phyloP scores from a whole-genome alignment of 1,139 yeast genomes.

The Trichomonascaceae sp. region DNA sequence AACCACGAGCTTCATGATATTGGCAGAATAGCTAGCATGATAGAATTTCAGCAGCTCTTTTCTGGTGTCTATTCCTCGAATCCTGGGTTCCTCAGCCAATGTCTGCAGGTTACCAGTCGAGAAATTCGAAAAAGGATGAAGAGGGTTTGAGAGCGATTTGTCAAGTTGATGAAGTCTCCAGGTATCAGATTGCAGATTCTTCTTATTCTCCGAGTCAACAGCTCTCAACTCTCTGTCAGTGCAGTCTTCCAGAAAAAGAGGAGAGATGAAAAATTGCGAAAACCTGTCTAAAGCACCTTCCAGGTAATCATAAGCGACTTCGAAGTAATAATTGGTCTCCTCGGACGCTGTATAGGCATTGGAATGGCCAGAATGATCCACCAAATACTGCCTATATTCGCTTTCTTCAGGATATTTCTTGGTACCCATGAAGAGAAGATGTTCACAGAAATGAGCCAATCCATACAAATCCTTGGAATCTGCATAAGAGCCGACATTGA shows the following conservation, averaged over 20 bases:
- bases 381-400: constrained; percentile 72
- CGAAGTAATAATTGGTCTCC: constrained; percentile 88
- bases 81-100: constrained; percentile 49
- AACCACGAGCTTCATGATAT: constrained; percentile 80
- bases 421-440: constrained; percentile 94
- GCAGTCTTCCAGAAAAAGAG: constrained; percentile 73
- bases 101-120: constrained; percentile 68
- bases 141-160: constrained; percentile 61
- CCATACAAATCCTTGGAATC: constrained; percentile 76
- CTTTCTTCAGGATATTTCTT: constrained; percentile 85
- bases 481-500: constrained; percentile 81
- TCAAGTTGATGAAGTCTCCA: constrained; percentile 90
- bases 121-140: constrained; percentile 66
- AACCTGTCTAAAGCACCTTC: constrained; percentile 89
- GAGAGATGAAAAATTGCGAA: constrained; percentile 84
- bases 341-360: constrained; percentile 88
- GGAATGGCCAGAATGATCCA: constrained; percentile 61
- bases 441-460: constrained; percentile 95
- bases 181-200: constrained; percentile 79
- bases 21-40: constrained; percentile 54
- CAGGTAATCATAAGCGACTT: constrained; percentile 65
- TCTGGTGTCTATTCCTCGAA: constrained; percentile 55
- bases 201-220: constrained; percentile 92
- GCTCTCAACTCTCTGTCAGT: constrained; percentile 92
- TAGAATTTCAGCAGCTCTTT: constrained; percentile 60